Percentiles rank a stretch among this genome's conserved stretches.
These are phyloP conservation scores for Mrakia gelida DNA, from an alignment of 768 basidiomycete species.

Conservation along the genomic window DNA sequence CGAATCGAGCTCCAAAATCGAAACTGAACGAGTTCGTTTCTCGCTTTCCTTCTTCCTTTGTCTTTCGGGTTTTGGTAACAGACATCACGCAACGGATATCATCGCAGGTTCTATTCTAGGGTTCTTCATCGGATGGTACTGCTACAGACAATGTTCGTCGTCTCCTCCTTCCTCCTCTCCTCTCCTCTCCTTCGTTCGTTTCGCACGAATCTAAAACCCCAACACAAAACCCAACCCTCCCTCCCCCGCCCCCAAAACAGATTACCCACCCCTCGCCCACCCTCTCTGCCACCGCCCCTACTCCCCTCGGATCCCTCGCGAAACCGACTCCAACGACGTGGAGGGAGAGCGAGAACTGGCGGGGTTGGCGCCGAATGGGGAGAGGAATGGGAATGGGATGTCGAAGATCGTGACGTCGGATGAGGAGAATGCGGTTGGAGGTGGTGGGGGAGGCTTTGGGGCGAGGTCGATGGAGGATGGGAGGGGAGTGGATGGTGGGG, in stretches of 20 bases:
- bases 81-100: slow-evolving; percentile 79
- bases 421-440: not conserved
- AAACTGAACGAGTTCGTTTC: too few relatives aligned
- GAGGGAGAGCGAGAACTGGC: not conserved
- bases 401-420: not conserved
- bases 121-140: slow-evolving; percentile 64
- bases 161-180: not conserved
- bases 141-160: slow-evolving; percentile 53
- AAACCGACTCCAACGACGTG: not conserved
- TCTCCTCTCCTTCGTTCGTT: too few relatives aligned
- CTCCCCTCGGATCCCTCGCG: slow-evolving; percentile 48
- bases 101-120: slow-evolving; percentile 72
- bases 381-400: not conserved
- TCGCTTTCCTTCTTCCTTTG: not conserved
- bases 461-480: not conserved
- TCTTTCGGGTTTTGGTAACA: not conserved
- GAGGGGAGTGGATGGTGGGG: not conserved
- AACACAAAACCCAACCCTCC: not conserved
- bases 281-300: slow-evolving; percentile 64
- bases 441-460: not conserved
- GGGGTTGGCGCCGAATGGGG: not conserved
- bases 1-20: too few relatives aligned
- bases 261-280: slow-evolving; percentile 67
- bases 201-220: not conserved
- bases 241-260: not conserved